phyloP scores from a whole-genome alignment of 2,329 filamentous ascomycete genomes.

The Salinomyces thailandicus region DNA sequence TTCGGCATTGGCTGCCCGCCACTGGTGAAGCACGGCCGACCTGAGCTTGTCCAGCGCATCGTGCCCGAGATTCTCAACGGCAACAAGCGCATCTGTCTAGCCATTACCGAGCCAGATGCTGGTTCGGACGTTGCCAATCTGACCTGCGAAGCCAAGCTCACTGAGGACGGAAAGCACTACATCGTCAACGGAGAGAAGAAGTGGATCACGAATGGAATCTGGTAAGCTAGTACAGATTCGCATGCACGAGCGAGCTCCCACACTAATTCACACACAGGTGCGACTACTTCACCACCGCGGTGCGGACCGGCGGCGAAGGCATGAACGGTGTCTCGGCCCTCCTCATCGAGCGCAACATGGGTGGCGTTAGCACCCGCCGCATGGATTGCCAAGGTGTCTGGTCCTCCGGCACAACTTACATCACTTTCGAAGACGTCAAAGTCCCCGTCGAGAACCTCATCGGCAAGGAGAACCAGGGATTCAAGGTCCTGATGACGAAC shows the following conservation, averaged over 20 bases:
- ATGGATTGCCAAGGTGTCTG: conserved; percentile 99
- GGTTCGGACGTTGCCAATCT: conserved; percentile 92
- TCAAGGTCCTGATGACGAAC: conserved; percentile 99
- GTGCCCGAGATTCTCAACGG: conserved; percentile 78
- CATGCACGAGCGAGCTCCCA: neutral
- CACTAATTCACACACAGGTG: conserved; percentile 46
- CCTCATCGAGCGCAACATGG: conserved; percentile 75
- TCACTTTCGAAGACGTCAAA: conserved; percentile 98
- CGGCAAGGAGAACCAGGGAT: conserved; percentile 95
- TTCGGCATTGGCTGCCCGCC: conserved; percentile 92
- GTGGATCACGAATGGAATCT: conserved; percentile 96
- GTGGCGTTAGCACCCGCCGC: conserved; percentile 80
- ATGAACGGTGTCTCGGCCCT: conserved; percentile 91
- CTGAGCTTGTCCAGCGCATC: conserved; percentile 74
- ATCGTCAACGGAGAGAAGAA: conserved; percentile 99
- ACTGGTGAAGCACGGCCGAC: conserved; percentile 81
- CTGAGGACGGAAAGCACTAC: conserved; percentile 93
- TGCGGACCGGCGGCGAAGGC: conserved; percentile 66
- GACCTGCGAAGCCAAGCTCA: conserved; percentile 89
- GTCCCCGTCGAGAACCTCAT: conserved; percentile 98
- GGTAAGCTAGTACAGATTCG: conserved; percentile 5
- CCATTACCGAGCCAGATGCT: conserved; percentile 91
- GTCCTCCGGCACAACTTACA: conserved; percentile 89
- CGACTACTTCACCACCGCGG: conserved; percentile 96
- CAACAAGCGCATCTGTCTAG: conserved; percentile 94